phyloP scores from a whole-genome alignment of 2,329 filamentous ascomycete genomes.

The Periconia macrospinosa region DNA sequence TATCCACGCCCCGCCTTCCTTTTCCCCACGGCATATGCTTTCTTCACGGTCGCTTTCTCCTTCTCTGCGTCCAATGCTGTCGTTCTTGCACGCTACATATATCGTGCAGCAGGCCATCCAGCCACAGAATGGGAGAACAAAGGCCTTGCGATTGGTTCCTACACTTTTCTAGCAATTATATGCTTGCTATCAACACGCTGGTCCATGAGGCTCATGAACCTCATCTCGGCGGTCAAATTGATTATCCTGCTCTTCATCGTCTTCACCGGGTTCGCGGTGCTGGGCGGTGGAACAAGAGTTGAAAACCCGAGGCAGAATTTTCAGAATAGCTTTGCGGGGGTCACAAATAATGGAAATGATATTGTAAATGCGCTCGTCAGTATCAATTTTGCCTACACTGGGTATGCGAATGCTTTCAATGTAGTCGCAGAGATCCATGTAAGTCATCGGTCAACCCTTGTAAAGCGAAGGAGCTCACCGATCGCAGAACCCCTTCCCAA shows the following conservation, averaged over 20 bases:
- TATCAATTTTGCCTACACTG: constrained; percentile 35
- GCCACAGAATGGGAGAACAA: constrained; percentile 33
- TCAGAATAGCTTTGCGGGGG: constrained; percentile 26
- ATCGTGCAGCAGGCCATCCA: constrained; percentile 24
- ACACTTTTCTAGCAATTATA: constrained; percentile 25
- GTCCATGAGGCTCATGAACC: constrained; percentile 32
- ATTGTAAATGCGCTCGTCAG: constrained; percentile 34
- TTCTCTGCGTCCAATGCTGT: constrained; percentile 36
- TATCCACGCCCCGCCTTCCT: constrained; percentile 31
- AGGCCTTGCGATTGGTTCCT: constrained; percentile 29
- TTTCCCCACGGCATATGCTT: constrained; percentile 32
- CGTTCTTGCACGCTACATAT: constrained; percentile 34
- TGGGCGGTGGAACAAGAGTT: constrained; percentile 30
- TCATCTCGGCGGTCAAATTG: constrained; percentile 56
- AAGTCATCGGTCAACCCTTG: not conserved
- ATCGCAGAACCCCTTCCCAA: constrained; percentile 57
- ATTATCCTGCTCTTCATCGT: constrained; percentile 60
- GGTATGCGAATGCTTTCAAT: constrained; percentile 38
- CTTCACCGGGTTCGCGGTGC: constrained; percentile 31
- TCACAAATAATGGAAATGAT: constrained; percentile 31
- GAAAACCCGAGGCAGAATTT: constrained; percentile 30
- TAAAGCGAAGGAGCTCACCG: not conserved
- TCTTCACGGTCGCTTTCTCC: constrained; percentile 31
- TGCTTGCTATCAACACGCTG: constrained; percentile 30
- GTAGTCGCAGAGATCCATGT: constrained; percentile 37